Evolutionary conservation across 2,329 filamentous ascomycete genomes (phyloP).

Genomic region (Monascus ruber): DNA sequence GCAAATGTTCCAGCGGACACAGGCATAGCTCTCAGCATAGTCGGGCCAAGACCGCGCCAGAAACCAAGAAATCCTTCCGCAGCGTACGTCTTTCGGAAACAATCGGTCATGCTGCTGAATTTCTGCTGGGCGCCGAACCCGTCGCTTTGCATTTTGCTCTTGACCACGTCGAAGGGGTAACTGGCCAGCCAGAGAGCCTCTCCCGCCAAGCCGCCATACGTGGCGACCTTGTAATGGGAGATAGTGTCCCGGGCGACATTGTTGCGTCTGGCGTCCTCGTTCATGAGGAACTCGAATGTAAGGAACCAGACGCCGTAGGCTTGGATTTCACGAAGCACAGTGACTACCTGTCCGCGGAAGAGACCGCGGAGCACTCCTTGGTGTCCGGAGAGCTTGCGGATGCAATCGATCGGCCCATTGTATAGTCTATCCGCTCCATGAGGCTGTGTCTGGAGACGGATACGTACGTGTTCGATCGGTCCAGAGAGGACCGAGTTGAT

Average conservation of each 20-base stretch:
- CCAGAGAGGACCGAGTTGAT: slow-evolving; percentile 80
- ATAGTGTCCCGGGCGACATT: slow-evolving; percentile 63
- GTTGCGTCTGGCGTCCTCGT: slow-evolving; percentile 71
- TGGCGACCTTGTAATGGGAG: slow-evolving; percentile 71
- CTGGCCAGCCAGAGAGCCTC: slow-evolving; percentile 87
- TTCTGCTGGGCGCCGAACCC: slow-evolving; percentile 63
- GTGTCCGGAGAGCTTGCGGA: slow-evolving; percentile 63
- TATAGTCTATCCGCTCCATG: slow-evolving; percentile 74
- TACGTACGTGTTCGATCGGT: slow-evolving; percentile 94
- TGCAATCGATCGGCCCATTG: slow-evolving; percentile 75
- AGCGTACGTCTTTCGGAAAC: slow-evolving; percentile 71
- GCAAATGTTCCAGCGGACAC: slow-evolving; percentile 97
- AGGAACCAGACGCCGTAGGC: slow-evolving; percentile 96
- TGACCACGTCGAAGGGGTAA: slow-evolving; percentile 94
- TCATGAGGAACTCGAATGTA: slow-evolving; percentile 94
- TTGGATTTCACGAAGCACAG: slow-evolving; percentile 76
- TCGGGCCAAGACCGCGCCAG: slow-evolving; percentile 89
- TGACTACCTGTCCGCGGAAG: slow-evolving; percentile 81
- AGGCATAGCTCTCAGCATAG: slow-evolving; percentile 87
- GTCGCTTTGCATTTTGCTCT: slow-evolving; percentile 99
- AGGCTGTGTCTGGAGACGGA: slow-evolving; percentile 90
- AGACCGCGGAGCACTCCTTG: slow-evolving; percentile 61
- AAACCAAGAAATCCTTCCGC: slow-evolving; percentile 71
- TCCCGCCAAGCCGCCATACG: slow-evolving; percentile 86
- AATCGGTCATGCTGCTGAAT: slow-evolving; percentile 77